Evolutionary conservation across 768 basidiomycete species (phyloP).

Genomic region (Basidioascus undulatus): DNA sequence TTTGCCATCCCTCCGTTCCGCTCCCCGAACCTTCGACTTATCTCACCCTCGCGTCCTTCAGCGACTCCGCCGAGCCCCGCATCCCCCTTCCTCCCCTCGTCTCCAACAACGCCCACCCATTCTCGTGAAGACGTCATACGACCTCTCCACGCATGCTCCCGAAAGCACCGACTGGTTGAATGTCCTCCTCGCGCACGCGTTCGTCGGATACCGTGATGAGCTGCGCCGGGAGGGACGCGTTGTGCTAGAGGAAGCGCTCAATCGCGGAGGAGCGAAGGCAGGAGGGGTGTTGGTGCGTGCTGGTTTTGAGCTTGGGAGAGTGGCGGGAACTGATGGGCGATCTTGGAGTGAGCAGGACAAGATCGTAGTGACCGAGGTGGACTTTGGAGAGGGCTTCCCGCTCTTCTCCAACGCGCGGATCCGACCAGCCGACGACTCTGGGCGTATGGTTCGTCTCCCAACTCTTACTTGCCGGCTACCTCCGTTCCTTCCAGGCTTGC

Average conservation of each 20-base stretch:
- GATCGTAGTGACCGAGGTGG: conserved; percentile 12
- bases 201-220: conserved; percentile 6
- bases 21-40: background rate
- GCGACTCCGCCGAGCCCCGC: background rate
- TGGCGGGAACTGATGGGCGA: background rate
- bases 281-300: conserved; percentile 3
- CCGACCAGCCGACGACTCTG: conserved; percentile 21
- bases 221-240: conserved; percentile 15
- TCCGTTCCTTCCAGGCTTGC: no score
- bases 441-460: conserved; percentile 20
- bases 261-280: conserved; percentile 11
- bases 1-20: background rate
- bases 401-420: conserved; percentile 44
- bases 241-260: conserved; percentile 21
- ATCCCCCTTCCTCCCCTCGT: background rate
- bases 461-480: background rate
- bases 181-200: conserved; percentile 46
- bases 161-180: conserved; percentile 91
- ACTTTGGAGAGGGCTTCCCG: conserved; percentile 30
- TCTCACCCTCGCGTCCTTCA: no score
- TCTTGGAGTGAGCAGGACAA: conserved; percentile 1
- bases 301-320: no score
- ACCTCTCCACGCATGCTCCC: conserved; percentile 20
- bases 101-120: conserved; percentile 7
- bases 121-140: conserved; percentile 19